Conservation (phyloP, 306 rosid genomes). For the Carpinus fangiana region DNA sequence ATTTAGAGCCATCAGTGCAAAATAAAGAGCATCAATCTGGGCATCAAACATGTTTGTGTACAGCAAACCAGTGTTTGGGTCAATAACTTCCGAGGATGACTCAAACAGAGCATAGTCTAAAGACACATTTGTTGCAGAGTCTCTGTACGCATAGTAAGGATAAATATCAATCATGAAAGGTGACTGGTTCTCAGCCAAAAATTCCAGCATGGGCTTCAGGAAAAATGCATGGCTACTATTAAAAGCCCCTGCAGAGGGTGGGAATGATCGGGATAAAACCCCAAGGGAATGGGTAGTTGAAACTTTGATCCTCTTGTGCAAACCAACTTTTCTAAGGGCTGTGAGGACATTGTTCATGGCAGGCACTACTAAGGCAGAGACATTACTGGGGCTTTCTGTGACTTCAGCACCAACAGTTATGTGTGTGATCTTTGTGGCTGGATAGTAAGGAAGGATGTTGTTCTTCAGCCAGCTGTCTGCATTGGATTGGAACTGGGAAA, state of each 20-base stretch:
- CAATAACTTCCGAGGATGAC: constrained; percentile 89
- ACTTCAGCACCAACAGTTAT: constrained; percentile 95
- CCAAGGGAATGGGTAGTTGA: constrained; percentile 97
- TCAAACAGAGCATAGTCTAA: constrained; percentile 85
- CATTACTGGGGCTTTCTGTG: constrained; percentile 65
- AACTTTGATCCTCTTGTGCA: constrained; percentile 78
- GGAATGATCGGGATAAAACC: constrained; percentile 88
- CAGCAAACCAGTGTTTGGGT: constrained; percentile 92
- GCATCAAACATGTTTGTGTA: constrained; percentile 97
- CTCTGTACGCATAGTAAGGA: constrained; percentile 95
- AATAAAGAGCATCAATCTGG: constrained; percentile 92
- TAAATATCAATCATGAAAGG: constrained; percentile 97
- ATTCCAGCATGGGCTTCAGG: constrained; percentile 91
- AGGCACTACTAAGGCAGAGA: constrained; percentile 74
- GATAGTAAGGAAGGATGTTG: constrained; percentile 87
- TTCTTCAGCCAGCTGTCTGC: constrained; percentile 88
- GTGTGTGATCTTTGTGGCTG: constrained; percentile 83
- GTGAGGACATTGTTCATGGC: constrained; percentile 89
- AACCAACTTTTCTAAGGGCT: constrained; percentile 77
- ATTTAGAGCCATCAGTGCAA: constrained; percentile 83
- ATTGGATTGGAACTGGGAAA: constrained; percentile 95
- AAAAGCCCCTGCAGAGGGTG: constrained; percentile 98
- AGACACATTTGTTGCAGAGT: constrained; percentile 70
- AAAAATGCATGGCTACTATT: constrained; percentile 81
- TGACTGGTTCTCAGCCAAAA: constrained; percentile 87